Percentiles rank a stretch among this genome's conserved stretches.
Conservation (phyloP, 139 green algal genomes). For the Choricystis sp. region DNA sequence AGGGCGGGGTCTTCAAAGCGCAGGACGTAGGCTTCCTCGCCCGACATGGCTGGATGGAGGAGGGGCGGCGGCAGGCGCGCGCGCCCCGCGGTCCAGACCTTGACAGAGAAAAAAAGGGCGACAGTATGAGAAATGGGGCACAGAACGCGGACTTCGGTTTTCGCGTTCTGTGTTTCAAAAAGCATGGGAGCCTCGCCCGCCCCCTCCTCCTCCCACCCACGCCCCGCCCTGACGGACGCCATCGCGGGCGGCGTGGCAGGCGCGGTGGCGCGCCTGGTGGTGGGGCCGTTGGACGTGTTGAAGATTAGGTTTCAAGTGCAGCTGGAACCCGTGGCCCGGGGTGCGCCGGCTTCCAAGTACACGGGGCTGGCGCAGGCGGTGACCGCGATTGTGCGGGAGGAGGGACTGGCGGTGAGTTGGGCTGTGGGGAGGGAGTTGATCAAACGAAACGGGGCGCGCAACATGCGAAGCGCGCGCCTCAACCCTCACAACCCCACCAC, state of each 20-base stretch:
- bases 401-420: constrained; percentile 57
- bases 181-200: not conserved
- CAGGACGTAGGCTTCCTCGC: constrained; percentile 43
- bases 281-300: constrained; percentile 85
- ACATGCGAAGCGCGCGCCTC: not conserved
- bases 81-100: no score
- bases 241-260: constrained; percentile 65
- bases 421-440: not conserved
- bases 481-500: not conserved
- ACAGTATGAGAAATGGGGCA: no score
- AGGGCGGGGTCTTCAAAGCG: constrained; percentile 27
- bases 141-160: not conserved
- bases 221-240: constrained; percentile 4
- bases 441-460: not conserved
- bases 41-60: no score
- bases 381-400: constrained; percentile 65
- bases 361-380: constrained; percentile 68
- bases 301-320: constrained; percentile 95
- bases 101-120: no score
- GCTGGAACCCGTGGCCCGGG: constrained; percentile 26
- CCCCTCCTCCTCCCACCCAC: not conserved
- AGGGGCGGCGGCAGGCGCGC: no score
- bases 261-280: constrained; percentile 51
- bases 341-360: constrained; percentile 49
- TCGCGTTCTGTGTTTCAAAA: not conserved